Base-by-base conservation (phyloP, 768 basidiomycete genomes). In the Boletus huronensis region DNA sequence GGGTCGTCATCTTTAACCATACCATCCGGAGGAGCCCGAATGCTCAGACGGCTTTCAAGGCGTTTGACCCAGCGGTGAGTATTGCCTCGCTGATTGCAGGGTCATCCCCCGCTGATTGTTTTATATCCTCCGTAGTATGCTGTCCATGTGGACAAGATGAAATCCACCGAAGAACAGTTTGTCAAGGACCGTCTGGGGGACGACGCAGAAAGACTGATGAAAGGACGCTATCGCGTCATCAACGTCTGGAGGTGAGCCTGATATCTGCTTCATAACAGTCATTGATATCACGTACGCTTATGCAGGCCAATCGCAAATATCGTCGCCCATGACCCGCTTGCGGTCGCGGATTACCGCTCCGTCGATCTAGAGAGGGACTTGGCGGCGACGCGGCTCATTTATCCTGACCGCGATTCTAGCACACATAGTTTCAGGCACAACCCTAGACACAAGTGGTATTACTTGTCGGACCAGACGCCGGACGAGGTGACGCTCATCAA, bases 201-300 rank as follows among this genome's bases (percentile, higher is more conserved):
- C 21, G 76, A 77, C 5, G 77, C 74, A 2, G 73, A 75, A 44
- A 69, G 71, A n/a, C 65, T 78, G 14, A 66, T 77, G 51, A 65
- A 72, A 53, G 66, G 67, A 2, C 71, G 75, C 26, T 65, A 68
- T 35, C 75, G 70, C 49, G 72, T 78, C 56, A 74, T 78, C 59
- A 77, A 77, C 57, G 68, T 76, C 43, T 77, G 75, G 76, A 73
- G 75, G 53, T 64, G 19, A 36, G 55, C 6, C 9, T 13, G 7
- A 11, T 3, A 2, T 40, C 19, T 7, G 3, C 3, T 35, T 39
- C 3, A 19, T 28, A 11, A 35, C 19, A 3, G 9, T 0, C 11
- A 11, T 9, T 25, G 17, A 46, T 38, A 25, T 17, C 31, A 47
- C 46, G 21, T 32, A 29, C 23, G 17, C n/a, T 5, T 2, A 6